phyloP scores from a whole-genome alignment of 2,329 filamentous ascomycete species.

The Nannizziopsis arthrosporioides region DNA sequence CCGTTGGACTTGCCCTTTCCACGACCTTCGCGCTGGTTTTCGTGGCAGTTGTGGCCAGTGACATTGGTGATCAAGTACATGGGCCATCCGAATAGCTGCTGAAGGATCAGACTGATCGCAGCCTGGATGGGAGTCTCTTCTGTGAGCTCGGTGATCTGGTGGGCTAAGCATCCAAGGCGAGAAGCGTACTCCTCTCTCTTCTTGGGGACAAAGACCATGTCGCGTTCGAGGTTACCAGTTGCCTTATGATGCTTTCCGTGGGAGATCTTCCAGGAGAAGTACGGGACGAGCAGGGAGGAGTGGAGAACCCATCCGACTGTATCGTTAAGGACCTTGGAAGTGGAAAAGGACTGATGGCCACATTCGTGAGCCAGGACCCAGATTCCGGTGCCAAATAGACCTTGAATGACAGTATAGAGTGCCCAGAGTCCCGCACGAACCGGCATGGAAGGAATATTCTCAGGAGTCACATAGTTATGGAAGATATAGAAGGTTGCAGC shows the following conservation, averaged over 20 bases:
- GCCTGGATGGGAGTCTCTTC: constrained; percentile 91
- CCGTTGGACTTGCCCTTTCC: constrained; percentile 89
- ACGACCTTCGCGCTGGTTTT: constrained; percentile 81
- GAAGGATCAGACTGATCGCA: constrained; percentile 57
- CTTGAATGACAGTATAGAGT: constrained; percentile 70
- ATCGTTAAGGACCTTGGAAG: constrained; percentile 84
- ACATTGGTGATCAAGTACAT: constrained; percentile 85
- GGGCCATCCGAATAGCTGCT: constrained; percentile 90
- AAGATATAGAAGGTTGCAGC: constrained; percentile 72
- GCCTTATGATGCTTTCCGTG: constrained; percentile 99
- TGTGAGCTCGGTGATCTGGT: constrained; percentile 77
- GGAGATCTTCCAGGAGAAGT: constrained; percentile 99
- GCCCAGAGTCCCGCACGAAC: constrained; percentile 55
- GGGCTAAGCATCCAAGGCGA: constrained; percentile 59
- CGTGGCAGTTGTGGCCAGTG: constrained; percentile 91
- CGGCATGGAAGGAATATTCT: constrained; percentile 60
- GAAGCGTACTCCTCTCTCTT: constrained; percentile 71
- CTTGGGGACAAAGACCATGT: constrained; percentile 98
- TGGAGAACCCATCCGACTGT: constrained; percentile 85
- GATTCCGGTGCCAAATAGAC: constrained; percentile 81
- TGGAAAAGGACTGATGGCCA: constrained; percentile 90
- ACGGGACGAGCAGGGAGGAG: constrained; percentile 79
- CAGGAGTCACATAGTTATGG: constrained; percentile 80
- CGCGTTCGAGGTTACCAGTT: constrained; percentile 89
- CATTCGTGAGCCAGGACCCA: constrained; percentile 98